Evolutionary conservation across 2,329 filamentous ascomycete species (phyloP).

Genomic region (Penicillium sumatraense): DNA sequence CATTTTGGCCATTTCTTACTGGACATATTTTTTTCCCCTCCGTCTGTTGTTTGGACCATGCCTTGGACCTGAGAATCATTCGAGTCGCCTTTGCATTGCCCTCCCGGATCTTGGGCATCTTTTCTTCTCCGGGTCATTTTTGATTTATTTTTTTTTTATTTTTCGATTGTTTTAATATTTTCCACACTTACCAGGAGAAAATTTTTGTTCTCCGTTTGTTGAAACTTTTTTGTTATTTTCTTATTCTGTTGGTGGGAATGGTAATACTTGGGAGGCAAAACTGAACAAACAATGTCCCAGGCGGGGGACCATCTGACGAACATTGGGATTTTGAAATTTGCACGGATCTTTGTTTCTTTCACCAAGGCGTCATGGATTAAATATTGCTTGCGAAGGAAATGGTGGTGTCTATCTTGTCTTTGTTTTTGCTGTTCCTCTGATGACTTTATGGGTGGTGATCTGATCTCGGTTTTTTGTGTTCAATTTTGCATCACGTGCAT

Average conservation of each 20-base stretch:
- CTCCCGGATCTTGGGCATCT: slow-evolving; percentile 10
- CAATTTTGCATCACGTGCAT: slow-evolving; percentile 20
- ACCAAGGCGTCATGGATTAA: slow-evolving; percentile 13
- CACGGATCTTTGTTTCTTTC: slow-evolving; percentile 7
- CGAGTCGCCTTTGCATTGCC: slow-evolving; percentile 15
- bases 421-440: slow-evolving; percentile 1
- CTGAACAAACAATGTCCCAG: slow-evolving; percentile 17
- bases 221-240: slow-evolving; percentile 4
- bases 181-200: slow-evolving; percentile 18
- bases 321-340: slow-evolving; percentile 5
- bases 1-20: slow-evolving; percentile 13
- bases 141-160: slow-evolving; percentile 10
- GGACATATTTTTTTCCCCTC: slow-evolving; percentile 16
- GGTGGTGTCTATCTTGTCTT: slow-evolving; percentile 8
- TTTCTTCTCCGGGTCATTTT: background rate
- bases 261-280: slow-evolving; percentile 28
- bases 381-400: background rate
- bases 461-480: slow-evolving; percentile 13
- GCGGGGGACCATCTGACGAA: slow-evolving; percentile 24
- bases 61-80: slow-evolving; percentile 3
- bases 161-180: slow-evolving; percentile 31
- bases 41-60: slow-evolving; percentile 6
- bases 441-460: slow-evolving; percentile 19
- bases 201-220: background rate
- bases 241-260: too few relatives aligned